Evolutionary conservation across 306 rosid genomes (phyloP), one percentile per base, ranked within the genome.

Genomic region (Prosopis cineraria): DNA sequence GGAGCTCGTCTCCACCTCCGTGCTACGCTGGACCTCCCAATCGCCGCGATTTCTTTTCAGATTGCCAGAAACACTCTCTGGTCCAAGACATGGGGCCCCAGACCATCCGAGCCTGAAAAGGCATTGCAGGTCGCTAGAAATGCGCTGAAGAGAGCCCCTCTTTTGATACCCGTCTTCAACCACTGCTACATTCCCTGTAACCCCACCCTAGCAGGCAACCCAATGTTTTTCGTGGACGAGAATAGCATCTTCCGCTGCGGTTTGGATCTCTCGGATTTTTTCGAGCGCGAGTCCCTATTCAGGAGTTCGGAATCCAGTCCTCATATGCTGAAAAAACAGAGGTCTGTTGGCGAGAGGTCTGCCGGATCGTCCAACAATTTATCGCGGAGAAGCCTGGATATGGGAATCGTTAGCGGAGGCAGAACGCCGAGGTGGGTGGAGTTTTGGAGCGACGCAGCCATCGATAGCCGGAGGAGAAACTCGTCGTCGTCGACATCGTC

Each of bases 131-230:
- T 90, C 10, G 97, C 99, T 3, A 70, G 99, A 63, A 86, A 77
- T 72, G 99, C 97, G 27, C 79, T 95, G 80, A 93, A 93, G 87
- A 87, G 93, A 81, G 99, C 99, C 6, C 99, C 99, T 9, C 91
- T 95, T 39, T 59, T 95, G 89, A 91, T 95, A 39, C 98, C 99
- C 0, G 90, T 95, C 59, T 95, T 93, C 86, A 90, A 84, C 90
- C 99, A 95, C 85, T 91, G 98, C 87, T 95, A 95, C 91, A 95
- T 95, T 88, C 99, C 99, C 0, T 95, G 98, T 29, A 89, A 93
- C 20, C 99, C 99, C 30, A 84, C 93, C 0, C 82, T 95, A 34
- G 99, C 97, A 1, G 99, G 99, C 4, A 95, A 95, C 77, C 99
- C 99, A 6, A 70, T 91, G 16, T 95, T 96, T 93, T 96, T 80